phyloP scores from a whole-genome alignment of 2,329 filamentous ascomycete species.

The Penicillium sp. region DNA sequence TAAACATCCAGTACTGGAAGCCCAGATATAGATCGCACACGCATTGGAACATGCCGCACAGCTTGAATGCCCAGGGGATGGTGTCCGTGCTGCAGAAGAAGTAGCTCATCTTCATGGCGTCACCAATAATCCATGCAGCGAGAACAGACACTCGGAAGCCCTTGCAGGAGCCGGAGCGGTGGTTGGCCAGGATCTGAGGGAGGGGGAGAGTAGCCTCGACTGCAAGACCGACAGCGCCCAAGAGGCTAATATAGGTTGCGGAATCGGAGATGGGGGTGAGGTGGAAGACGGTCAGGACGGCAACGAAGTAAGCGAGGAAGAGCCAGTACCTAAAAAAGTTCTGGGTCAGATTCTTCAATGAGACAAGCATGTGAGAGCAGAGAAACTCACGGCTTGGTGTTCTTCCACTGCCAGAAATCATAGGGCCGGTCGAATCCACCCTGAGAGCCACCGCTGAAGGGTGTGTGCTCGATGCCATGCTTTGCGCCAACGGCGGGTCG shows the following conservation, averaged over 20 bases:
- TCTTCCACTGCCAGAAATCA: conserved; percentile 66
- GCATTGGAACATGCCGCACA: conserved; percentile 54
- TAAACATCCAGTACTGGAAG: conserved; percentile 52
- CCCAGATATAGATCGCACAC: conserved; percentile 51
- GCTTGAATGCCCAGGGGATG: conserved; percentile 52
- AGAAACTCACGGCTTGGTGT: conserved; percentile 51
- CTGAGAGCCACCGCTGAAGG: conserved; percentile 39
- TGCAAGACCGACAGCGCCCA: conserved; percentile 50
- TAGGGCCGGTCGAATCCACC: conserved; percentile 53
- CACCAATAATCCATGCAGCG: conserved; percentile 52
- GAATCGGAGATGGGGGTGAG: conserved; percentile 51
- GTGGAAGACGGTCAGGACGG: conserved; percentile 54
- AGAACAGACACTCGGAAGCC: conserved; percentile 53
- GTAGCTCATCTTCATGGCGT: conserved; percentile 54
- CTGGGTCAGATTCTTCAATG: conserved; percentile 10
- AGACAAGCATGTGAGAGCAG: neutral
- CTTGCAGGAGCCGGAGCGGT: conserved; percentile 50
- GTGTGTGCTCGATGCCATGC: conserved; percentile 44
- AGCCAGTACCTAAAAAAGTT: conserved; percentile 54
- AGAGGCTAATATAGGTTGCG: conserved; percentile 45
- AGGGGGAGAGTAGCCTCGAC: conserved; percentile 52
- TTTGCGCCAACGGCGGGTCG: conserved; percentile 48
- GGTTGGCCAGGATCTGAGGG: conserved; percentile 52
- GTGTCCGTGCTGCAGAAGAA: conserved; percentile 49
- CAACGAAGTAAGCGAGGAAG: conserved; percentile 58